A percentile compares a stretch with the other conserved stretches of the same genome.
Evolutionary conservation across 2,329 filamentous ascomycete species (phyloP).

Genomic region (Annulohypoxylon truncatum): DNA sequence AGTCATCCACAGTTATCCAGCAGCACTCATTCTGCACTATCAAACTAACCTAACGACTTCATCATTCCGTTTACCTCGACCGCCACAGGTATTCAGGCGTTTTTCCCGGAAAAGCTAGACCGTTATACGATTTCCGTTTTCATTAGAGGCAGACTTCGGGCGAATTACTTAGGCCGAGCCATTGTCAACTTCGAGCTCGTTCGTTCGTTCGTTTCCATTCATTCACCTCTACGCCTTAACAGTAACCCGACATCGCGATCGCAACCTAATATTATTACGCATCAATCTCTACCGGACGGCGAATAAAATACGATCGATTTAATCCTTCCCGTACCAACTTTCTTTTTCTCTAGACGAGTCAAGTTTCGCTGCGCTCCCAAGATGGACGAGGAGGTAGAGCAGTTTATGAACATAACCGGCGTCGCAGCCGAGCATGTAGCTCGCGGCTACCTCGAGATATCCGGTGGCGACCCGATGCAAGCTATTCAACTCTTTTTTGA

Average conservation of each 20-base stretch:
- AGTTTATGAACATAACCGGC: conserved; percentile 85
- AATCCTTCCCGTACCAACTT: not conserved
- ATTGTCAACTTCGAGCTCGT: conserved; percentile 5
- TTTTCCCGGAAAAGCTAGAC: conserved; percentile 8
- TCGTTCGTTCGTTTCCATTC: conserved; percentile 4
- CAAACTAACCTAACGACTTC: conserved; percentile 24
- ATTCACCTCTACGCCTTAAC: not conserved
- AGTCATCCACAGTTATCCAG: conserved; percentile 7
- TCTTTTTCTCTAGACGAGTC: not conserved
- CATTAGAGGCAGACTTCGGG: conserved; percentile 2
- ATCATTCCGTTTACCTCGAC: conserved; percentile 1
- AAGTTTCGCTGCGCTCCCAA: conserved; percentile 42
- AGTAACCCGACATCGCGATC: not conserved
- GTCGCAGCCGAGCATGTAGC: conserved; percentile 76
- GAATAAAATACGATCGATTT: not conserved
- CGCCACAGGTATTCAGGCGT: conserved; percentile 1
- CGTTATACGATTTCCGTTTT: not conserved
- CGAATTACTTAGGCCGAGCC: conserved; percentile 1
- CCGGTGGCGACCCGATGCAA: conserved; percentile 85
- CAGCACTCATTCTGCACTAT: conserved; percentile 10
- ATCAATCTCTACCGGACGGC: not conserved
- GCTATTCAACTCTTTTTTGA: conserved; percentile 93
- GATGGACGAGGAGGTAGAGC: conserved; percentile 80
- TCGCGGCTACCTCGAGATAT: conserved; percentile 83
- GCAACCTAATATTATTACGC: not conserved